Base-by-base conservation (phyloP, 192 early-diverging fungal species). In the Mortierella alpina region DNA sequence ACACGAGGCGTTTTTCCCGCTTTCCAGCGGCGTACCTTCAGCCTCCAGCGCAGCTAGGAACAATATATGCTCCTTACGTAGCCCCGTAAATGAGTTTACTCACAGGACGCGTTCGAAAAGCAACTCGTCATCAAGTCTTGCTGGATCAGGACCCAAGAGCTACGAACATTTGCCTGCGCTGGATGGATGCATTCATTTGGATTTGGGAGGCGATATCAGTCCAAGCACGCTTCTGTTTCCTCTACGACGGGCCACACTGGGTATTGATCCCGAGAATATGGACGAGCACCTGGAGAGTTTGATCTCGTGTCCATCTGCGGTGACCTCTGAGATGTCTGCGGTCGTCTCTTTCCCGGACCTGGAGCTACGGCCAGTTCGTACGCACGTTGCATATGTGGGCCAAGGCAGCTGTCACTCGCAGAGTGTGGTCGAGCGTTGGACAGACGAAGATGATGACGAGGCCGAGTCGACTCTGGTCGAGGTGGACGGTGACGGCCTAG, bases 171-270 rank as follows among this genome's bases (percentile, higher is more conserved):
- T 80, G 42, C 77, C 77, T 7, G n/a, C 17, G 39, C 39, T 80
- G 77, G 77, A 80, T 23, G 77, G 77, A 31, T 80, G 77, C 64
- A 66, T 72, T 11, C 70, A 80, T 40, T 50, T 80, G 51, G 77
- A 80, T 49, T 40, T 80, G 6, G 77, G 77, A 4, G 42, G 65
- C 18, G 70, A 55, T 18, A 41, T 80, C 46, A 80, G 77, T 56
- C 77, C 77, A 18, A 80, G 77, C 23, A 80, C 77, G 17, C 46
- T 80, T 3, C 56, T 80, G 31, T 46, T 72, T 6, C 70, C 77
- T 6, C 53, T 80, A 12, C 57, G 77, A 20, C 56, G 70, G 9
- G 77, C 70, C 7, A 72, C 77, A 8, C 22, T 68, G 2, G 77
- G 70, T 7, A 70, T 80, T 44, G 77, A 72, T 47, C 50, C 77